These are phyloP conservation scores for Lactarius sp. DNA, from an alignment of 768 basidiomycete species.

Conservation along the genomic window DNA sequence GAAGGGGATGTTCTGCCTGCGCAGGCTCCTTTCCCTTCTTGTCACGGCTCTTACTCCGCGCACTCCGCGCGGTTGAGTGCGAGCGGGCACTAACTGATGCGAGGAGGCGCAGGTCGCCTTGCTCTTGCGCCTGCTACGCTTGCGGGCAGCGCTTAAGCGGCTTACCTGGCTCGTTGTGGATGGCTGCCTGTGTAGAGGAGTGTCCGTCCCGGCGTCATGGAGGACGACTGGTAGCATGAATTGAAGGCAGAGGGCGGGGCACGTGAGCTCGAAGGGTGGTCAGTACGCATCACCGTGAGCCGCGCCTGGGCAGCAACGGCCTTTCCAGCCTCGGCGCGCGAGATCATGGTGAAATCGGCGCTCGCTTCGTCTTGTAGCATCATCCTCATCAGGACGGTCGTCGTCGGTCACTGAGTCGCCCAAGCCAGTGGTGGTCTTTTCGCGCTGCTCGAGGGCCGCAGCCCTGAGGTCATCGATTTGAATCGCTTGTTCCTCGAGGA, in stretches of 20 bases:
- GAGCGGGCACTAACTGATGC: conserved; percentile 23
- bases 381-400: no score
- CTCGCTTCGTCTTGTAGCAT: no score
- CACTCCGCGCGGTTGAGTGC: background rate
- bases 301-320: conserved; percentile 22
- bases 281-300: conserved; percentile 13
- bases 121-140: conserved; percentile 57
- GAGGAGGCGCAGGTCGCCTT: conserved; percentile 58
- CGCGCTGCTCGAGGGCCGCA: conserved; percentile 23
- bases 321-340: conserved; percentile 17
- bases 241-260: conserved; percentile 2
- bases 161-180: conserved; percentile 33
- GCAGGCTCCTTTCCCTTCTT: conserved; percentile 16
- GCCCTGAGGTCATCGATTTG: conserved; percentile 64
- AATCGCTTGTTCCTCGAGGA: conserved; percentile 64
- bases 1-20: background rate
- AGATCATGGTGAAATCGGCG: no score
- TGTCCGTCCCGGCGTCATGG: background rate
- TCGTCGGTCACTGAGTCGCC: no score
- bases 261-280: background rate
- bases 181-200: background rate
- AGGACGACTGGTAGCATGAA: background rate
- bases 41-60: conserved; percentile 12
- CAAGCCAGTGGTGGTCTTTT: background rate
- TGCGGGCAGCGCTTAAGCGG: conserved; percentile 59